A percentile compares a stretch with the other conserved stretches of the same genome.
Evolutionary conservation across 768 basidiomycete genomes (phyloP).

Genomic region (Suillus brevipes): DNA sequence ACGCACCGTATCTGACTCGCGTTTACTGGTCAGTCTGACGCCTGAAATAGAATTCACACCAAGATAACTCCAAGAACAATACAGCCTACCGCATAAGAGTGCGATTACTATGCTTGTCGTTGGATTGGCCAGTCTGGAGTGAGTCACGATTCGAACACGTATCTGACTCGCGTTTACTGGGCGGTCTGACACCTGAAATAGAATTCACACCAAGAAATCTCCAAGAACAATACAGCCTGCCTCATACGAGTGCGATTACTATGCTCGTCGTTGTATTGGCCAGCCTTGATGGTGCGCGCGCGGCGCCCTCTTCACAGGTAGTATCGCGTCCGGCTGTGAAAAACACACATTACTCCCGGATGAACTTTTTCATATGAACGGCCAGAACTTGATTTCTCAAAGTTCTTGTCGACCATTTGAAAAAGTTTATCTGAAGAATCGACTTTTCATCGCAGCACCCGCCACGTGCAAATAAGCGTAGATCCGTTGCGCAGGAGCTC

Average conservation of each 20-base stretch:
- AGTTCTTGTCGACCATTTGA: not conserved
- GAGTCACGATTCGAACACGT: not conserved
- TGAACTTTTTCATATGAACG: not conserved
- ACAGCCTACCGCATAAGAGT: not conserved
- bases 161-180: not conserved
- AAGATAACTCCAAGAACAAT: not conserved
- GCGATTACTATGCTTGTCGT: not conserved
- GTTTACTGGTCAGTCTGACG: not conserved
- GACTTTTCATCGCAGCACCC: not conserved
- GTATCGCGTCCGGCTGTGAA: not conserved
- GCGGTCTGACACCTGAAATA: not conserved
- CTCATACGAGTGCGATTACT: not conserved
- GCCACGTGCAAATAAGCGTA: not conserved
- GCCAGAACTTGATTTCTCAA: too few relatives aligned
- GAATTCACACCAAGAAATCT: not conserved
- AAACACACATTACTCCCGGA: not conserved
- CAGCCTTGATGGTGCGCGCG: not conserved
- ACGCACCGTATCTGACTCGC: not conserved
- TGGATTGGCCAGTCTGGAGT: not conserved
- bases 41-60: not conserved
- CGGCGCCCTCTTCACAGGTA: not conserved
- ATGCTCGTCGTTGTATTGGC: not conserved
- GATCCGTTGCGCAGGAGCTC: not conserved
- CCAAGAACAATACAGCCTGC: not conserved
- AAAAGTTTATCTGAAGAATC: not conserved